Evolutionary conservation across 805 yeast species (phyloP).

Genomic region (Komagataella kurtzmanii): DNA sequence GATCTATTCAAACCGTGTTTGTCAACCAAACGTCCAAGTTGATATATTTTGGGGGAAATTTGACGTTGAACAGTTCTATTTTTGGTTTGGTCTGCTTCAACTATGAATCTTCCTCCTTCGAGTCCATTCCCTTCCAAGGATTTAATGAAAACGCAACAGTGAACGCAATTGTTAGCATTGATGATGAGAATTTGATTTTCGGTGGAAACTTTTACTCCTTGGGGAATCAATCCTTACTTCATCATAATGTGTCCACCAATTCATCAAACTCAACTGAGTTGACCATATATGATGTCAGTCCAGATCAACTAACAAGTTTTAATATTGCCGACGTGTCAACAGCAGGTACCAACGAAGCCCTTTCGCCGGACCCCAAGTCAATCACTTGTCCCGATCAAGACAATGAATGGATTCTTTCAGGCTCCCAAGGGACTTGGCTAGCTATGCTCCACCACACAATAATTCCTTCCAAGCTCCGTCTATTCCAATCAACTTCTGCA

Average conservation of each 20-base stretch:
- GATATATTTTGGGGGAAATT: constrained; percentile 74
- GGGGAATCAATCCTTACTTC: constrained; percentile 33
- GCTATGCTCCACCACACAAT: constrained; percentile 43
- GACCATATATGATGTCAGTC: constrained; percentile 18
- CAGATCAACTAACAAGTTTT: constrained; percentile 50
- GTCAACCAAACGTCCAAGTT: constrained; percentile 32
- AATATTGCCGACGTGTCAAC: constrained; percentile 38
- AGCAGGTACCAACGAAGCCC: constrained; percentile 22
- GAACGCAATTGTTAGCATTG: constrained; percentile 43
- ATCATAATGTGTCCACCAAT: constrained; percentile 17
- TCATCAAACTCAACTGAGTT: constrained; percentile 24
- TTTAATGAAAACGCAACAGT: constrained; percentile 48
- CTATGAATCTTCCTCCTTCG: constrained; percentile 16
- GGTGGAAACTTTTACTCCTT: constrained; percentile 66
- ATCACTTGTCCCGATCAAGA: constrained; percentile 46
- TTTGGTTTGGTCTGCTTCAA: constrained; percentile 58
- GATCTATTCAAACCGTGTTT: constrained; percentile 28
- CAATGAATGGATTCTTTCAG: constrained; percentile 41
- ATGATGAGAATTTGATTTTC: constrained; percentile 46
- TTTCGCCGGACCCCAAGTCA: constrained; percentile 15
- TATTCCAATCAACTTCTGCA: constrained; percentile 41
- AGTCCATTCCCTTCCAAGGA: constrained; percentile 56
- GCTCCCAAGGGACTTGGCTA: constrained; percentile 50
- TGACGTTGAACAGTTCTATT: constrained; percentile 33
- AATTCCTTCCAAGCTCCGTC: constrained; percentile 57